Percentiles rank a stretch among this genome's conserved stretches.
These are phyloP conservation scores for Yamadazyma diddensiae DNA, from an alignment of 1,139 yeast species.

Conservation along the genomic window DNA sequence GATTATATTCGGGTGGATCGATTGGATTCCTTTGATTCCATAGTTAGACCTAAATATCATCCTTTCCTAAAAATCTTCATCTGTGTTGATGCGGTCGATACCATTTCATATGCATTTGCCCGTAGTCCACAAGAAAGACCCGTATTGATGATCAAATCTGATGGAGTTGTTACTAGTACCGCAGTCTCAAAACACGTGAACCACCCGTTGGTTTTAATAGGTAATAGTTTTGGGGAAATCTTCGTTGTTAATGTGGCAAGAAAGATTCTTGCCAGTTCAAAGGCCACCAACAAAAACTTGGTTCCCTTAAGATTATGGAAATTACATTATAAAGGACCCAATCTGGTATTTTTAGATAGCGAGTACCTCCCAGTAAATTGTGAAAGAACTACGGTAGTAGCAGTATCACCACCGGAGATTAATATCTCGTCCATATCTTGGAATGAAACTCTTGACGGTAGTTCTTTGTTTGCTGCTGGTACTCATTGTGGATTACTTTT, in stretches of 20 bases:
- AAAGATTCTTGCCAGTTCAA: conserved; percentile 33
- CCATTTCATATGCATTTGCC: conserved; percentile 26
- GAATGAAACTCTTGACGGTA: conserved; percentile 51
- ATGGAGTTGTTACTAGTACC: conserved; percentile 27
- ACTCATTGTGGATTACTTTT: conserved; percentile 65
- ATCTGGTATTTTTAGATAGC: conserved; percentile 20
- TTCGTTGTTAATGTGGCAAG: conserved; percentile 34
- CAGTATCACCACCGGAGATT: conserved; percentile 52
- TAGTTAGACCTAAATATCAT: conserved; percentile 29
- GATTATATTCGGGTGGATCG: conserved; percentile 36
- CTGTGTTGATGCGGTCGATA: conserved; percentile 27
- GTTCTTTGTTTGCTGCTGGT: conserved; percentile 66
- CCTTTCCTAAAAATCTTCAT: conserved; percentile 23
- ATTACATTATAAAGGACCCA: conserved; percentile 15
- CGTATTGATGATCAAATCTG: conserved; percentile 27
- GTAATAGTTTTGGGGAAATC: conserved; percentile 61
- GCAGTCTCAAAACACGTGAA: conserved; percentile 32
- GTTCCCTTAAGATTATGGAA: conserved; percentile 39
- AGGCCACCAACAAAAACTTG: conserved; percentile 27
- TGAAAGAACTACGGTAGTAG: conserved; percentile 28
- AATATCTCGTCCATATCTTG: conserved; percentile 56
- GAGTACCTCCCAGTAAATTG: conserved; percentile 26
- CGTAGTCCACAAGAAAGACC: conserved; percentile 38
- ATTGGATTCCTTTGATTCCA: conserved; percentile 21
- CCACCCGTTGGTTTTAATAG: conserved; percentile 64